phyloP scores from a whole-genome alignment of 148 eudicot species.

The Beta vulgaris region DNA sequence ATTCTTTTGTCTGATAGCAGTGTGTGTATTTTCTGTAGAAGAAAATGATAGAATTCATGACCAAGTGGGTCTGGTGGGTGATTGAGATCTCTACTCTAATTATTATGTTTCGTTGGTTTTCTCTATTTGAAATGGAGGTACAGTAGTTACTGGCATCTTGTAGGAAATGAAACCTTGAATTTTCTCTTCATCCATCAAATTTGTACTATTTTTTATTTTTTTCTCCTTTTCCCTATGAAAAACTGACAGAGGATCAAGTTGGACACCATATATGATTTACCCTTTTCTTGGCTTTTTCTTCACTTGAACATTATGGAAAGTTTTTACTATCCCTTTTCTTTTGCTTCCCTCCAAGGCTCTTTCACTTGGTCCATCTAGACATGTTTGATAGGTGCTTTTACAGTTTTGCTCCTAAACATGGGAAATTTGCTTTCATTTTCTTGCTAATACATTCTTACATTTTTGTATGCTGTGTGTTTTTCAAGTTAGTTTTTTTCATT shows the following conservation, averaged over 20 bases:
- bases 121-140: slow-evolving; percentile 25
- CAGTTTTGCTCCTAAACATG: slow-evolving; percentile 1
- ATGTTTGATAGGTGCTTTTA: slow-evolving; percentile 18
- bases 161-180: slow-evolving; percentile 16
- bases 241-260: slow-evolving; percentile 18
- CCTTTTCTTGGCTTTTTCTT: slow-evolving; percentile 26
- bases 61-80: slow-evolving; percentile 29
- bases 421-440: neutral
- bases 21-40: slow-evolving; percentile 4
- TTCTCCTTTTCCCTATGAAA: neutral
- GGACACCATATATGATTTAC: slow-evolving; percentile 19
- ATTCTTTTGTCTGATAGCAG: slow-evolving; percentile 19
- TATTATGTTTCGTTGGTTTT: slow-evolving; percentile 23
- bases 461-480: neutral
- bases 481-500: neutral
- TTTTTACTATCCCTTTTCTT: slow-evolving; percentile 3
- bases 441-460: neutral
- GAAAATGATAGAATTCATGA: slow-evolving; percentile 6
- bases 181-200: neutral
- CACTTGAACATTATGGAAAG: slow-evolving; percentile 21
- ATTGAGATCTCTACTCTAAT: slow-evolving; percentile 23
- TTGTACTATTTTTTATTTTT: neutral
- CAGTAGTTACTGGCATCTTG: slow-evolving; percentile 30
- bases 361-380: slow-evolving; percentile 13
- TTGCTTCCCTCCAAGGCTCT: neutral